phyloP scores from a whole-genome alignment of 2,329 filamentous ascomycete species.

The Aspergillus udagawae region DNA sequence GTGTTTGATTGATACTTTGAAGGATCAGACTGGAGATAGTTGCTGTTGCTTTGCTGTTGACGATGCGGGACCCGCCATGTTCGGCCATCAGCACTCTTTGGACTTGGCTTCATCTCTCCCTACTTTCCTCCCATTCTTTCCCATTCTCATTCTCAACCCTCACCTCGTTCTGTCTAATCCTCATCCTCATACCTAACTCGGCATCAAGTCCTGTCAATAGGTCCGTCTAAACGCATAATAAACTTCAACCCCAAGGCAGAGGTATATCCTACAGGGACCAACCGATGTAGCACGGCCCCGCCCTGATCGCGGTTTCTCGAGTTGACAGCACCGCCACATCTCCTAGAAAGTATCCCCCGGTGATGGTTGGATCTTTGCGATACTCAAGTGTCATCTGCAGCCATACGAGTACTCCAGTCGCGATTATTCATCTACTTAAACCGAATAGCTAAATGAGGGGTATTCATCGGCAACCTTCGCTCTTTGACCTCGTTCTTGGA shows the following conservation, averaged over 20 bases:
- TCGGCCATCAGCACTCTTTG: too few species aligned
- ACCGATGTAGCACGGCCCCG: not conserved
- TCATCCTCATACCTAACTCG: not conserved
- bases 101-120: not conserved
- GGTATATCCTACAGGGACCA: too few species aligned
- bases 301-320: not conserved
- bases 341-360: not conserved
- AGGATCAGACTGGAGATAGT: not conserved
- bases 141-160: not conserved
- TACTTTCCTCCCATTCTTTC: not conserved
- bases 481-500: not conserved
- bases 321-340: not conserved
- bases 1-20: not conserved
- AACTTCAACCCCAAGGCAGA: not conserved
- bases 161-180: too few species aligned
- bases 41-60: not conserved
- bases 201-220: not conserved
- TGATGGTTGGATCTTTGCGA: not conserved
- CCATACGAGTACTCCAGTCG: not conserved
- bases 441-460: not conserved
- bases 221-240: not conserved
- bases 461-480: not conserved
- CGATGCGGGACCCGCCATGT: not conserved
- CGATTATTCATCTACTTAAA: not conserved
- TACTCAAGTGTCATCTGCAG: not conserved